These are phyloP conservation scores for Pleoardoris graminearum DNA, from an alignment of 2,329 filamentous ascomycete genomes.

Conservation along the genomic window DNA sequence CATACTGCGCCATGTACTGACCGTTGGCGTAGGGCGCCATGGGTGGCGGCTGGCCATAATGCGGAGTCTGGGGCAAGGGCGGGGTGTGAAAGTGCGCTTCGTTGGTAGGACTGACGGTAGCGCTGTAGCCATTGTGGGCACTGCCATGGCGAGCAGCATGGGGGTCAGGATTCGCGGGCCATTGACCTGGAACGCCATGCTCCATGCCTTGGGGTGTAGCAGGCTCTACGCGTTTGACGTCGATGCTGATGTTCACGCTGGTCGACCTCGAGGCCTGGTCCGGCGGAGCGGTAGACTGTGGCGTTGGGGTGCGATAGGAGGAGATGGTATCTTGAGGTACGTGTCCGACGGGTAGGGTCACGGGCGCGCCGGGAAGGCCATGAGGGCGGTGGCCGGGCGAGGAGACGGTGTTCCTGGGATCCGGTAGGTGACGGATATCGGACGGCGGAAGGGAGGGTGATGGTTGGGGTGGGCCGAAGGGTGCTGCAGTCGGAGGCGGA, in stretches of 20 bases:
- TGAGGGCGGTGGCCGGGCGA: constrained; percentile 42
- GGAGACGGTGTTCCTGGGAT: constrained; percentile 36
- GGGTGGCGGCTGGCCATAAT: constrained; percentile 34
- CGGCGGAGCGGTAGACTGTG: constrained; percentile 29
- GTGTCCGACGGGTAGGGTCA: constrained; percentile 30
- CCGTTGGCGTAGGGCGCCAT: constrained; percentile 27
- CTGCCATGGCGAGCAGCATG: constrained; percentile 29
- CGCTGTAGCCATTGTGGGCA: constrained; percentile 38
- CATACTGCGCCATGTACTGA: constrained; percentile 37
- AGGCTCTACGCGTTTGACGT: constrained; percentile 23
- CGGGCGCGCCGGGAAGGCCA: constrained; percentile 39
- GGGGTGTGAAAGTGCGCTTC: constrained; percentile 39
- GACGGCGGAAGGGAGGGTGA: constrained; percentile 39
- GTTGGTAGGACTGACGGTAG: constrained; percentile 36
- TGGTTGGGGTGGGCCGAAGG: constrained; percentile 30
- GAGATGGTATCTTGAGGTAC: constrained; percentile 39
- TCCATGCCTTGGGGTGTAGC: constrained; percentile 34
- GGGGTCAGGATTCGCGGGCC: constrained; percentile 39
- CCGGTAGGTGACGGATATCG: constrained; percentile 38
- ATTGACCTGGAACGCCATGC: constrained; percentile 38
- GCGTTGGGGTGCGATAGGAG: constrained; percentile 38
- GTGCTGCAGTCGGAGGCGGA: constrained; percentile 23
- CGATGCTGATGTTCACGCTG: constrained; percentile 33
- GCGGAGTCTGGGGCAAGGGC: constrained; percentile 30
- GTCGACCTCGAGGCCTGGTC: constrained; percentile 28